Conservation (phyloP, 805 yeast species). For the Candida bentonensis region DNA sequence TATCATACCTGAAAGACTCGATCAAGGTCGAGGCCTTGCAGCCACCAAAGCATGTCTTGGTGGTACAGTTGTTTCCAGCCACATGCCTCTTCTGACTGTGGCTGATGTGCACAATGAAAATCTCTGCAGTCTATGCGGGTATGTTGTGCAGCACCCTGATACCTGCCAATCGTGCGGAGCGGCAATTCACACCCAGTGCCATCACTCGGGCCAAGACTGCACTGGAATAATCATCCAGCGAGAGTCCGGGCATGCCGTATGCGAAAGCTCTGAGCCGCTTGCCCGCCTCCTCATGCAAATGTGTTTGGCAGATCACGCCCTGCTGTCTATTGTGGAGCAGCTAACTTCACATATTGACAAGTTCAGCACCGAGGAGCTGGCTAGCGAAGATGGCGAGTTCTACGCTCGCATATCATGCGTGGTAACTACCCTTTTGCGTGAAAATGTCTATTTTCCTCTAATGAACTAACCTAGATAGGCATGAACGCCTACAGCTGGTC, state of each 20-base stretch:
- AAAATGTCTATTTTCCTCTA: not conserved
- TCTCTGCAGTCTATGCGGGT: not conserved
- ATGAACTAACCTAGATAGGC: not conserved
- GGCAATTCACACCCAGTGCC: not conserved
- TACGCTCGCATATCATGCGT: not conserved
- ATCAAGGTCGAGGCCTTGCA: not conserved
- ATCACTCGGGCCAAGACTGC: not conserved
- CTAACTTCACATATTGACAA: not conserved
- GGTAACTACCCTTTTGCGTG: not conserved
- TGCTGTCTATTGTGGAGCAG: not conserved
- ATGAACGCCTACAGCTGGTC: constrained; percentile 6
- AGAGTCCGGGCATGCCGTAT: not conserved
- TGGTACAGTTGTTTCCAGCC: not conserved
- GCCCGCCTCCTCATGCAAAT: not conserved
- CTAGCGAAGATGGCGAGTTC: not conserved
- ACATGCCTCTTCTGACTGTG: not conserved
- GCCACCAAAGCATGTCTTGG: not conserved
- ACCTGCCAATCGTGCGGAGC: not conserved
- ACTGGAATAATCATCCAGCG: not conserved
- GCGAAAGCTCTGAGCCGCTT: not conserved
- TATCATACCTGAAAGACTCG: not conserved
- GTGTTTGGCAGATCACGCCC: not conserved
- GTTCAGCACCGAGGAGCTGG: not conserved
- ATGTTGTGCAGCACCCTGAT: not conserved
- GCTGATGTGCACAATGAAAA: not conserved